Evolutionary conservation across 2,329 filamentous ascomycete species (phyloP), one percentile per base, ranked within the genome.

Genomic region (Microcyclospora pomicola): DNA sequence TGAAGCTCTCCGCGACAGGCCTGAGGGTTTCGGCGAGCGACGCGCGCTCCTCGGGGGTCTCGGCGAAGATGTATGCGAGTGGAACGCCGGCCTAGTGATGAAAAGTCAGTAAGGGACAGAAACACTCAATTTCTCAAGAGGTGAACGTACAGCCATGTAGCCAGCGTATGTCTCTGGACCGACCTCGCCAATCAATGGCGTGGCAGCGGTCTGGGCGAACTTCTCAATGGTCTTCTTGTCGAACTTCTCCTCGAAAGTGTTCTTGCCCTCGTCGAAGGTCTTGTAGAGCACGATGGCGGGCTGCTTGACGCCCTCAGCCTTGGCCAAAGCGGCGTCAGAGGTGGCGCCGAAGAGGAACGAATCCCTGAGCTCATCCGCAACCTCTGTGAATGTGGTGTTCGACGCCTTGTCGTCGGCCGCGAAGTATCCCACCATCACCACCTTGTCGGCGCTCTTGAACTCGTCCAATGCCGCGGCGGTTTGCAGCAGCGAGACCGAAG

Each of bases 391-490:
- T 53, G 82, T 86, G 62, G 88, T 76, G 68, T 85, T 92, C 50
- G 84, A 84, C 48, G 77, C 65, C 75, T 93, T 93, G 62, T 83
- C 79, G 45, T 81, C 77, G 41, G 73, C 68, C 46, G 77, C 77
- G 55, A 95, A 75, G 73, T 87, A 98, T 51, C 80, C 88, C 46
- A 98, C 78, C 39, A 96, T 64, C 43, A 96, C 88, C 46, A 96
- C 85, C 72, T 95, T 94, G 69, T 98, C 91, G 60, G 87, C 77
- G 43, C 80, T 88, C 80, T 96, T 96, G 79, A 98, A 94, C 54
- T 94, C 87, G 59, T 87, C 83, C 39, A 95, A 69, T 42, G 79
- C 85, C 49, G 88, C 83, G 14, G 33, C 35, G 62, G 81, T 77
- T 53, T 74, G 79, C 42, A 98, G 73, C 47, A 73, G 58, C 5